These are phyloP conservation scores for Prunus fruticosa DNA, from an alignment of 306 rosid species.

Conservation along the genomic window DNA sequence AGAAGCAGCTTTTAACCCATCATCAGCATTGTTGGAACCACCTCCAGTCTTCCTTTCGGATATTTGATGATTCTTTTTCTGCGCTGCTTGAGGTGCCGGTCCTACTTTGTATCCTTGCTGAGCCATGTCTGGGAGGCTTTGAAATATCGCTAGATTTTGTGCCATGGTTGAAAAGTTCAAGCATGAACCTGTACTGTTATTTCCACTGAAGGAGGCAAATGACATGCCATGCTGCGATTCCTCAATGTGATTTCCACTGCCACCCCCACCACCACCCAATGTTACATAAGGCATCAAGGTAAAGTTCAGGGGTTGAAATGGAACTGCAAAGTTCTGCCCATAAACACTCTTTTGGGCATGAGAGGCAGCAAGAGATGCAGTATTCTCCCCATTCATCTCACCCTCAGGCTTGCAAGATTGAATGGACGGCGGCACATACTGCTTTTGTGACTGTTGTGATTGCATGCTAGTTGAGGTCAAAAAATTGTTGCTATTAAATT, in stretches of 20 bases:
- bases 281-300: conserved; percentile 54
- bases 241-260: conserved; percentile 41
- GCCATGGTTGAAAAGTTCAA: conserved; percentile 27
- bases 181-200: conserved; percentile 20
- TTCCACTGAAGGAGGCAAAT: conserved; percentile 34
- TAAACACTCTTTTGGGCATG: conserved; percentile 37
- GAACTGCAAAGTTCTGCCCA: conserved; percentile 50
- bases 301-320: conserved; percentile 55
- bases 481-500: conserved; percentile 34
- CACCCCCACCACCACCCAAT: conserved; percentile 38
- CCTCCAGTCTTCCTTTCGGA: conserved; percentile 46
- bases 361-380: conserved; percentile 41
- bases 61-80: conserved; percentile 40
- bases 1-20: conserved; percentile 43
- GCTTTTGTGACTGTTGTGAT: conserved; percentile 47
- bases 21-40: conserved; percentile 37
- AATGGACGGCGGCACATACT: conserved; percentile 29
- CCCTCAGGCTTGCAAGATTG: conserved; percentile 40
- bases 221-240: conserved; percentile 58
- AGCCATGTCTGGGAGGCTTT: conserved; percentile 47
- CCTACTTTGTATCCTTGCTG: conserved; percentile 48
- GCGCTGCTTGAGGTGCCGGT: conserved; percentile 37
- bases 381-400: conserved; percentile 31
- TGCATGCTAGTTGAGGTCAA: conserved; percentile 39
- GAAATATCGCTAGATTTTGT: conserved; percentile 36